Evolutionary conservation across 2,329 filamentous ascomycete species (phyloP).

Genomic region (Aspergillus fijiensis): DNA sequence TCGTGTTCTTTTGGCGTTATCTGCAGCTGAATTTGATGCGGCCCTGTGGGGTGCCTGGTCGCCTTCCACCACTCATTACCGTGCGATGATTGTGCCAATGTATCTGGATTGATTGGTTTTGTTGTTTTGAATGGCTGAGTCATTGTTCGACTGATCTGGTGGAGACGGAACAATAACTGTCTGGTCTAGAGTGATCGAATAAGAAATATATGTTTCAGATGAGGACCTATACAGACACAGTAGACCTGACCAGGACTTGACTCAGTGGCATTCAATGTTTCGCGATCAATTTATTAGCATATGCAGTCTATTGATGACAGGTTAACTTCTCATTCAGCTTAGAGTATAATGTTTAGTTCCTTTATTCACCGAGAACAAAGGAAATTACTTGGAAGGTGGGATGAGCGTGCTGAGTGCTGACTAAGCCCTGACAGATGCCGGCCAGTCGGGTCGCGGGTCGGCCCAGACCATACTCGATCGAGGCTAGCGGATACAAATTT

Average conservation of each 20-base stretch:
- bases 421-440: background rate
- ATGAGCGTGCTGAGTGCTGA: background rate
- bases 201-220: slow-evolving; percentile 21
- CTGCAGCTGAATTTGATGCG: slow-evolving; percentile 14
- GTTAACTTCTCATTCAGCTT: background rate
- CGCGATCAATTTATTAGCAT: too few species aligned
- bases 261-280: too few species aligned
- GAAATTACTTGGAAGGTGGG: too few species aligned
- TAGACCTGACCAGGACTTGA: too few species aligned
- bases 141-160: slow-evolving; percentile 10
- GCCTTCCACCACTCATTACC: slow-evolving; percentile 21
- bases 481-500: slow-evolving; percentile 1
- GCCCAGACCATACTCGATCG: slow-evolving; percentile 1
- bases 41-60: slow-evolving; percentile 12
- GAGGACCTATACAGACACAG: background rate
- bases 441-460: background rate
- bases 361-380: too few species aligned
- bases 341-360: too few species aligned
- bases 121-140: slow-evolving; percentile 9
- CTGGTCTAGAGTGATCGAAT: slow-evolving; percentile 15
- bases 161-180: slow-evolving; percentile 4
- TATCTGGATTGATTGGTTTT: slow-evolving; percentile 14
- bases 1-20: slow-evolving; percentile 9
- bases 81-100: slow-evolving; percentile 15
- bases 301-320: too few species aligned